Percentiles rank a stretch among this genome's conserved stretches.
These are phyloP conservation scores for Monascus ruber DNA, from an alignment of 2,329 filamentous ascomycete species.

Conservation along the genomic window DNA sequence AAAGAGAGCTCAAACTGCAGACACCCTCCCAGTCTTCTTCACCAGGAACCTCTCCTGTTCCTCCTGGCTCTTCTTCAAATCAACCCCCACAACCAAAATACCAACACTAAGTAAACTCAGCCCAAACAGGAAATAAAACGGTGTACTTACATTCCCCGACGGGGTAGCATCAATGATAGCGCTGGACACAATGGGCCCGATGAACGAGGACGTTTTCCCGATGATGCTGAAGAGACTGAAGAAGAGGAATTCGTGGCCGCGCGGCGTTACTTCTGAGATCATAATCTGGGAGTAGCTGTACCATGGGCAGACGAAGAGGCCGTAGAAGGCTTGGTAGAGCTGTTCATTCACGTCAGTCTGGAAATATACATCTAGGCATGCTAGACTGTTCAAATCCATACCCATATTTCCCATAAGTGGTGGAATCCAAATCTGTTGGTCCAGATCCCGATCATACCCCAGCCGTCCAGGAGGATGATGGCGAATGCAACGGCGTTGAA, in stretches of 20 bases:
- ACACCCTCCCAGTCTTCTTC: constrained; percentile 12
- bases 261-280: constrained; percentile 58
- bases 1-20: too few relatives aligned
- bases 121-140: constrained; percentile 56
- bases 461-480: constrained; percentile 48
- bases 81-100: constrained; percentile 45
- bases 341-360: constrained; percentile 1
- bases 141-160: constrained; percentile 44
- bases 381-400: constrained; percentile 2
- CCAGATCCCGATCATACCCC: constrained; percentile 51
- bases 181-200: constrained; percentile 56
- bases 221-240: constrained; percentile 59
- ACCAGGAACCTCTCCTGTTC: constrained; percentile 49
- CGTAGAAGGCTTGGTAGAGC: constrained; percentile 46
- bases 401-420: constrained; percentile 43
- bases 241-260: constrained; percentile 59
- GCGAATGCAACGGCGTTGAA: constrained; percentile 52
- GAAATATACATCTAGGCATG: neutral
- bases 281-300: constrained; percentile 61
- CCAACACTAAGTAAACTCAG: constrained; percentile 45
- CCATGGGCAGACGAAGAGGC: constrained; percentile 57
- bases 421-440: constrained; percentile 44
- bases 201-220: constrained; percentile 57
- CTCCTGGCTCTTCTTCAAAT: constrained; percentile 48
- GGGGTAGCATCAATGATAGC: constrained; percentile 56